phyloP scores from a whole-genome alignment of 2,329 filamentous ascomycete genomes.

The Ophiostoma australiae region DNA sequence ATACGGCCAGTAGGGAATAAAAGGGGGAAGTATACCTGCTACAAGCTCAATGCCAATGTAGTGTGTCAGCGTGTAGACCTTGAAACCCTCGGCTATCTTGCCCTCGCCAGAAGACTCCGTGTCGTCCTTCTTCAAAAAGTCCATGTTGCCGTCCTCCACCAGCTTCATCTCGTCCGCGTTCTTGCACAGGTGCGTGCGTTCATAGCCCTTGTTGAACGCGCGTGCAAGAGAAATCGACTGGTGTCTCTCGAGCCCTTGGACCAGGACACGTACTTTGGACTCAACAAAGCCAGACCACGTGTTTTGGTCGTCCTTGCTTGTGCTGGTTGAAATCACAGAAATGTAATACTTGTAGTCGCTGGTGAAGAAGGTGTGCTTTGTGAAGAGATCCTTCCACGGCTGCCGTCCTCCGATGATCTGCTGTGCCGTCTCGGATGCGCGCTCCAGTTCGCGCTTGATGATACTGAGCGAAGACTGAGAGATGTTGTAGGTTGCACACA shows the following conservation, averaged over 20 bases:
- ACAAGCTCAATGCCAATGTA: slow-evolving; percentile 85
- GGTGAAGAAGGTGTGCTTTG: slow-evolving; percentile 90
- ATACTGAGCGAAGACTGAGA: slow-evolving; percentile 78
- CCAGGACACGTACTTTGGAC: slow-evolving; percentile 83
- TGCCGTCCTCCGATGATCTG: slow-evolving; percentile 72
- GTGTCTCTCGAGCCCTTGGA: slow-evolving; percentile 76
- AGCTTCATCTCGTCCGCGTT: slow-evolving; percentile 46
- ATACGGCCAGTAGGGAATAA: slow-evolving; percentile 33
- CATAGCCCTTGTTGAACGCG: slow-evolving; percentile 89
- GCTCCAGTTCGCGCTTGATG: slow-evolving; percentile 75
- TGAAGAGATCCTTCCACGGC: slow-evolving; percentile 83
- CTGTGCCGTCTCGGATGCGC: slow-evolving; percentile 71
- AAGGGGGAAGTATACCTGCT: slow-evolving; percentile 53
- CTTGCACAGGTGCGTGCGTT: slow-evolving; percentile 69
- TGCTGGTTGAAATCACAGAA: slow-evolving; percentile 76
- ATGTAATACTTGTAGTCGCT: slow-evolving; percentile 93
- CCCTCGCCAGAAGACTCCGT: background rate
- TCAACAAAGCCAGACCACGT: slow-evolving; percentile 90
- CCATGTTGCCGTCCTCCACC: slow-evolving; percentile 51
- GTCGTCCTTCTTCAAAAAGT: slow-evolving; percentile 46
- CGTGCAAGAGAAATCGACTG: slow-evolving; percentile 76
- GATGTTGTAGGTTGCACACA: slow-evolving; percentile 96
- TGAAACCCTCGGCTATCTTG: slow-evolving; percentile 28
- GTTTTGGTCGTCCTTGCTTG: slow-evolving; percentile 75
- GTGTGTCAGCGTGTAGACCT: slow-evolving; percentile 82